Conservation (phyloP, 2,329 filamentous ascomycete genomes). For the Aspergillus amoenus region DNA sequence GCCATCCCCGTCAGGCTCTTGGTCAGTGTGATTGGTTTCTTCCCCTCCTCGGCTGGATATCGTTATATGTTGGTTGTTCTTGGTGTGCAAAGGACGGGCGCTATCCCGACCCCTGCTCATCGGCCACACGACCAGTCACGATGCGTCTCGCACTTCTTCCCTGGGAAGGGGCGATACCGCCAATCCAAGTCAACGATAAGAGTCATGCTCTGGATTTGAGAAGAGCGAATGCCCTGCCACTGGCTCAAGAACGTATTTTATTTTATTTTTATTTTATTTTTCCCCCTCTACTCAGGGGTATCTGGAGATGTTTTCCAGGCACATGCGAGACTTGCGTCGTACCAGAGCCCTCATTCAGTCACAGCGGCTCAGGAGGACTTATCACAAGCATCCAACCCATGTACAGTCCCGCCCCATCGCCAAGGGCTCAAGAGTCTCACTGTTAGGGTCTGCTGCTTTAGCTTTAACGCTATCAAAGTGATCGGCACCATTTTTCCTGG, state of each 20-base stretch:
- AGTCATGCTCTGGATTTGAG: neutral
- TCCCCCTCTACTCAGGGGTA: neutral
- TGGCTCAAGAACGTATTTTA: no score
- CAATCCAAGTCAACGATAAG: neutral
- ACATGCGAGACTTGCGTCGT: conserved; percentile 6
- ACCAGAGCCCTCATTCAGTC: neutral
- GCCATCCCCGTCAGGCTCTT: neutral
- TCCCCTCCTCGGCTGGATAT: neutral
- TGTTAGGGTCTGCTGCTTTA: neutral
- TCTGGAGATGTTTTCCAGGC: conserved; percentile 5
- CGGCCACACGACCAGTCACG: conserved; percentile 6
- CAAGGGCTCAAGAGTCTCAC: neutral
- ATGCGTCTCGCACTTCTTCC: neutral
- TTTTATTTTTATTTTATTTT: no score
- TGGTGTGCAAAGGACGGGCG: neutral
- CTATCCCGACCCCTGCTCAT: conserved; percentile 1
- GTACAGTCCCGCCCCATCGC: neutral
- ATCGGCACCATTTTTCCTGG: conserved; percentile 4
- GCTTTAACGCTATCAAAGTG: neutral
- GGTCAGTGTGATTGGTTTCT: conserved; percentile 1
- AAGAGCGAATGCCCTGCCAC: neutral
- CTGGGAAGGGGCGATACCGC: neutral
- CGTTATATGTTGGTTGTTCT: conserved; percentile 3
- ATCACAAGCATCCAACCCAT: conserved; percentile 3
- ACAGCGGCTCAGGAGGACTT: neutral